Conservation (phyloP, 2,329 filamentous ascomycete genomes). For the Cercospora brassicicola region DNA sequence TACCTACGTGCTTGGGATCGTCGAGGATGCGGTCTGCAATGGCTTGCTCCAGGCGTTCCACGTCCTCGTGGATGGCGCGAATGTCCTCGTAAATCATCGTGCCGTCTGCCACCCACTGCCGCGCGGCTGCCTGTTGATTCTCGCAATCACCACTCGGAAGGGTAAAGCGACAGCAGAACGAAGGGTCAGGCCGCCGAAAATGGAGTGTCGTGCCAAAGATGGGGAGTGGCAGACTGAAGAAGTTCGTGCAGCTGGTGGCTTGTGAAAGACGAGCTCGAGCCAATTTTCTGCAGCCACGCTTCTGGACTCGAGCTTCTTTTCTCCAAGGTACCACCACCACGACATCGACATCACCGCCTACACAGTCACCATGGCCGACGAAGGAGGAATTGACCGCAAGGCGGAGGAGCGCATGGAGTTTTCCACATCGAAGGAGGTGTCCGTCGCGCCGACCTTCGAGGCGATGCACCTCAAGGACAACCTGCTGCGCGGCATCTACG, state of each 20-base stretch:
- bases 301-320: background rate
- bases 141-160: background rate
- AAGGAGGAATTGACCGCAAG: slow-evolving; percentile 75
- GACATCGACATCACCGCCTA: slow-evolving; percentile 8
- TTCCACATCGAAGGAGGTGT: slow-evolving; percentile 95
- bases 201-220: background rate
- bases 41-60: slow-evolving; percentile 92
- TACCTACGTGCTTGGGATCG: slow-evolving; percentile 79
- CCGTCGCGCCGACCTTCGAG: slow-evolving; percentile 80
- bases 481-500: slow-evolving; percentile 93
- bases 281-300: slow-evolving; percentile 5
- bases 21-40: slow-evolving; percentile 85
- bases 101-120: background rate
- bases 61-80: slow-evolving; percentile 89
- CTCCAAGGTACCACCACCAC: slow-evolving; percentile 3
- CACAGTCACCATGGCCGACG: slow-evolving; percentile 73
- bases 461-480: slow-evolving; percentile 98
- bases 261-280: slow-evolving; percentile 6
- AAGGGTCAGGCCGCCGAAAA: background rate
- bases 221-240: background rate
- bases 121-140: background rate
- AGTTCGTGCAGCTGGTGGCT: background rate
- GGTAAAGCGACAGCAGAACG: background rate
- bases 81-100: slow-evolving; percentile 87
- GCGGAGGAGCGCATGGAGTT: slow-evolving; percentile 97